These are phyloP conservation scores for Zychaea mexicana DNA, from an alignment of 371 early-diverging fungal species.

Conservation along the genomic window DNA sequence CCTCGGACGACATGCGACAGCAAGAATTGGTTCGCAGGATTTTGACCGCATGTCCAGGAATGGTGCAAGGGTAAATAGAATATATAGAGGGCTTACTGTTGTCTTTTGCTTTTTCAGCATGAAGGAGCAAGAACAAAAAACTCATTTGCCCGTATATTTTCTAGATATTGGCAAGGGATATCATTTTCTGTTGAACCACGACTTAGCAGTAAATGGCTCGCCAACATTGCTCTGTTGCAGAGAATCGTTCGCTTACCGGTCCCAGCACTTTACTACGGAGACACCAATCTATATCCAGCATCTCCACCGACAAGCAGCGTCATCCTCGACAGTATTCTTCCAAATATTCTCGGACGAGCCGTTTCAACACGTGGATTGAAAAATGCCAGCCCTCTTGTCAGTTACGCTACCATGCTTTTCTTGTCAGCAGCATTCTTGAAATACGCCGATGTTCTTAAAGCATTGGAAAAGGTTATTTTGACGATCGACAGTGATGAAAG, in stretches of 20 bases:
- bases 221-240: conserved; percentile 74
- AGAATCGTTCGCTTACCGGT: conserved; percentile 71
- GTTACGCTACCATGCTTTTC: conserved; percentile 63
- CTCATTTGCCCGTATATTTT: neutral
- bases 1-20: conserved; percentile 71
- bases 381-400: conserved; percentile 68
- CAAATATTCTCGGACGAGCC: conserved; percentile 58
- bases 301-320: conserved; percentile 60
- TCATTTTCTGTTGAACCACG: conserved; percentile 79
- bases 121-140: too few relatives aligned
- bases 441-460: conserved; percentile 46
- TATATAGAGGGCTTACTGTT: too few relatives aligned
- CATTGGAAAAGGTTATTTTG: conserved; percentile 35
- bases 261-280: conserved; percentile 59
- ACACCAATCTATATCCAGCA: conserved; percentile 51
- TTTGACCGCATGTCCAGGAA: conserved; percentile 73
- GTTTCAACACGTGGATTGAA: conserved; percentile 67
- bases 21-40: conserved; percentile 68
- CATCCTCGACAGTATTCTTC: conserved; percentile 75
- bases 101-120: neutral
- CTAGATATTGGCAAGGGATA: conserved; percentile 66
- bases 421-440: conserved; percentile 69
- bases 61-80: conserved; percentile 67
- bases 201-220: conserved; percentile 73
- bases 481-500: conserved; percentile 14